Conservation (phyloP, 495 filamentous ascomycete species). For the Paragyromitra xinjiangensis region DNA sequence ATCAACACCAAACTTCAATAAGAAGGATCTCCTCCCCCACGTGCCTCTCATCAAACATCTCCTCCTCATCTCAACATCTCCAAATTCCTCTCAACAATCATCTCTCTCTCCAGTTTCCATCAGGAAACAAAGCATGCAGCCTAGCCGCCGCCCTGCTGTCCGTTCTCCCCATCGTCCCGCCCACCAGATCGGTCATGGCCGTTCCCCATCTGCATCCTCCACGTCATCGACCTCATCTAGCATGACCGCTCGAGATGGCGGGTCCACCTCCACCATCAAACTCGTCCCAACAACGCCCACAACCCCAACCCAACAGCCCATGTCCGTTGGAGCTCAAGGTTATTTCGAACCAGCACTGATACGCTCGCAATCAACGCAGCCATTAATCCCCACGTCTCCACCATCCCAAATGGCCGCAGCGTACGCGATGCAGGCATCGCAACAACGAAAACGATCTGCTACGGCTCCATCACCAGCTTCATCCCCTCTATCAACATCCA, state of each 20-base stretch:
- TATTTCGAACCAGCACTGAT: constrained; percentile 54
- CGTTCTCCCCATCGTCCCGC: constrained; percentile 50
- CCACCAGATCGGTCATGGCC: constrained; percentile 40
- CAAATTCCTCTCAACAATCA: background rate
- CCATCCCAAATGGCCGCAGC: constrained; percentile 58
- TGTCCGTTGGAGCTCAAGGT: constrained; percentile 46
- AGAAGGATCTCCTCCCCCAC: background rate
- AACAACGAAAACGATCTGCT: constrained; percentile 52
- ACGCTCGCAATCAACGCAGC: constrained; percentile 50
- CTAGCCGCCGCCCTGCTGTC: constrained; percentile 46
- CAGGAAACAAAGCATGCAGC: constrained; percentile 43
- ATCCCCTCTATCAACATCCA: constrained; percentile 40
- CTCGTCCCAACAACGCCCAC: constrained; percentile 47
- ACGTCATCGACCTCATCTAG: constrained; percentile 53
- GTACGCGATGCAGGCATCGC: constrained; percentile 55
- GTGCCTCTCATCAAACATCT: background rate
- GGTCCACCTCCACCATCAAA: constrained; percentile 54
- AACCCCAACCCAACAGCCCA: constrained; percentile 25
- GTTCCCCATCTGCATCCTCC: constrained; percentile 56
- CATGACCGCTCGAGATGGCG: constrained; percentile 41
- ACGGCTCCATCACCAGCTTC: constrained; percentile 55
- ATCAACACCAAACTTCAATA: constrained; percentile 5
- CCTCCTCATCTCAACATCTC: background rate
- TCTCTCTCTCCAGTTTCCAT: background rate
- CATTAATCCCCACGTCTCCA: constrained; percentile 52